phyloP scores from a whole-genome alignment of 2,329 filamentous ascomycete species.

The Colletotrichum sp. region DNA sequence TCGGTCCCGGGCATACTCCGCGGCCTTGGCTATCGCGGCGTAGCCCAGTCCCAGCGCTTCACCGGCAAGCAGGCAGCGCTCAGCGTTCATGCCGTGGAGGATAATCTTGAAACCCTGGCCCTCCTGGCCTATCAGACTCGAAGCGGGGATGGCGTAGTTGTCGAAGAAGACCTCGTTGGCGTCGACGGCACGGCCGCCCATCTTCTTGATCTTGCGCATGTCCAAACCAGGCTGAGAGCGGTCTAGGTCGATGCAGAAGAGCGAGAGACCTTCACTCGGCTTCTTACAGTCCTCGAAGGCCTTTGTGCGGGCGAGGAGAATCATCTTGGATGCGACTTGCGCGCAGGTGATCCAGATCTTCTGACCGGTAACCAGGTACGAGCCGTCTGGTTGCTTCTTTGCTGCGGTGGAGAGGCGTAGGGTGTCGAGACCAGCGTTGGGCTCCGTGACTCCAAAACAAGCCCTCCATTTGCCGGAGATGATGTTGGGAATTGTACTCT shows the following conservation, averaged over 20 bases:
- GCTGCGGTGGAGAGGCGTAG: conserved; percentile 72
- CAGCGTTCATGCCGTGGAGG: conserved; percentile 81
- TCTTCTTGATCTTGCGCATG: conserved; percentile 79
- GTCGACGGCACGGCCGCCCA: conserved; percentile 83
- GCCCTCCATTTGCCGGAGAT: conserved; percentile 74
- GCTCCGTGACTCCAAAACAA: conserved; percentile 88
- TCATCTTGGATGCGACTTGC: conserved; percentile 83
- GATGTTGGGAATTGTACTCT: conserved; percentile 70
- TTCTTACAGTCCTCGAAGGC: conserved; percentile 70
- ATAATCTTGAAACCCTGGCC: conserved; percentile 81
- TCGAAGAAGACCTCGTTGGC: conserved; percentile 92
- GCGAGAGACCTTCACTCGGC: conserved; percentile 75
- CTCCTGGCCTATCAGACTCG: conserved; percentile 73
- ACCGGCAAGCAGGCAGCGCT: conserved; percentile 76
- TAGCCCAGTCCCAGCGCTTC: conserved; percentile 84
- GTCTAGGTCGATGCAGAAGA: conserved; percentile 84
- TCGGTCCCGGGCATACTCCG: conserved; percentile 69
- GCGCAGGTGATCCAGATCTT: conserved; percentile 93
- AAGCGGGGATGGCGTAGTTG: conserved; percentile 70
- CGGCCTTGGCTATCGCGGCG: conserved; percentile 67
- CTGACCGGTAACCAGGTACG: conserved; percentile 75
- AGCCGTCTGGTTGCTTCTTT: conserved; percentile 54
- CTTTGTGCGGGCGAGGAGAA: conserved; percentile 79
- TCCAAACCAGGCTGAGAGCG: conserved; percentile 62
- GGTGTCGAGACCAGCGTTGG: conserved; percentile 81